Evolutionary conservation across 148 eudicot genomes (phyloP).

Genomic region (Cornus controversa): DNA sequence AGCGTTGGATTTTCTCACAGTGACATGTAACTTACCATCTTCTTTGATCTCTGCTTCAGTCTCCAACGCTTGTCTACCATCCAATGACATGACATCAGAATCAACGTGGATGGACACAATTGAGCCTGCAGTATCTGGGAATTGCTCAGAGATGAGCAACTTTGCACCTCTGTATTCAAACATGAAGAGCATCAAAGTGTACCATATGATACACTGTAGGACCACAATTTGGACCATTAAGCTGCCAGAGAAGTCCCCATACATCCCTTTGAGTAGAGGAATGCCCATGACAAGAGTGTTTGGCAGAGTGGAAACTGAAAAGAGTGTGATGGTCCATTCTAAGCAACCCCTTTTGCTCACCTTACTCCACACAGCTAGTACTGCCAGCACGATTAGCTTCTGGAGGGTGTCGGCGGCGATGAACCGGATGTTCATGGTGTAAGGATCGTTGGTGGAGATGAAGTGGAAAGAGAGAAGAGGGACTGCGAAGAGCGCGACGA

Average conservation of each 20-base stretch:
- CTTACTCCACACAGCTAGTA: conserved; percentile 50
- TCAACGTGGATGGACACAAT: conserved; percentile 87
- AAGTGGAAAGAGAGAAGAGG: conserved; percentile 90
- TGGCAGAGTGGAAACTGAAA: conserved; percentile 84
- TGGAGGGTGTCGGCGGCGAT: conserved; percentile 87
- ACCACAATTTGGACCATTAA: conserved; percentile 96
- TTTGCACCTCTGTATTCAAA: conserved; percentile 84
- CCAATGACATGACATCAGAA: conserved; percentile 80
- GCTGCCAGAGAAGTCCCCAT: conserved; percentile 76
- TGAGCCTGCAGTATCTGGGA: conserved; percentile 81
- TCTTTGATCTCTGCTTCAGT: conserved; percentile 78
- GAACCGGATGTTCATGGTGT: conserved; percentile 76
- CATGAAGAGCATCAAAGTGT: conserved; percentile 88
- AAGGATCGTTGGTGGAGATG: conserved; percentile 78
- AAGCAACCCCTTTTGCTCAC: conserved; percentile 59
- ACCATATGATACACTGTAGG: conserved; percentile 89
- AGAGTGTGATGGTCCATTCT: conserved; percentile 85
- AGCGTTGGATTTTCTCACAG: conserved; percentile 72
- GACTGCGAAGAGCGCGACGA: conserved; percentile 85
- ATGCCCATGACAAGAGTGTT: conserved; percentile 98
- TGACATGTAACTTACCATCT: conserved; percentile 82
- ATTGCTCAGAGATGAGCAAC: conserved; percentile 82
- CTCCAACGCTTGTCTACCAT: conserved; percentile 65
- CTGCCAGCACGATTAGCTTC: conserved; percentile 57
- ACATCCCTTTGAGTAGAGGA: conserved; percentile 89